Evolutionary conservation across 345 rosid genomes (phyloP).

Genomic region (Crucihimalaya himalaica): DNA sequence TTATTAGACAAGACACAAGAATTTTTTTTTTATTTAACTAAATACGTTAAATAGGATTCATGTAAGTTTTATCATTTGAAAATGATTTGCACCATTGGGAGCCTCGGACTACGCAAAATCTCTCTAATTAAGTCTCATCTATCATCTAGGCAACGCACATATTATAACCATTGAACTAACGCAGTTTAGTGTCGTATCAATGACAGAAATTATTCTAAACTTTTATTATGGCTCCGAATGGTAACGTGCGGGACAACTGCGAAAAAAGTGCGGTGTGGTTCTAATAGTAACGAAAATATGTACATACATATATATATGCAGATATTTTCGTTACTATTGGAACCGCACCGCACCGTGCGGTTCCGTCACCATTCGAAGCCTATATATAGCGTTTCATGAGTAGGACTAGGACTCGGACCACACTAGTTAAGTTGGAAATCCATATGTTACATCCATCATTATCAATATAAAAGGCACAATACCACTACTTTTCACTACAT

Average conservation of each 20-base stretch:
- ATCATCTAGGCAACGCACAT: background rate
- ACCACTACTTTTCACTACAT: background rate
- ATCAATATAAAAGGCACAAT: constrained; percentile 4
- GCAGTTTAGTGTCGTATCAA: background rate
- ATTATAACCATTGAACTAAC: background rate
- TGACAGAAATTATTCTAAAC: background rate
- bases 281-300: too few species aligned
- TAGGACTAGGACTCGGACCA: background rate
- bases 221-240: too few species aligned
- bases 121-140: background rate
- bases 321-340: too few species aligned
- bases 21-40: background rate
- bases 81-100: background rate
- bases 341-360: too few species aligned
- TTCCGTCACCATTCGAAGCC: too few species aligned
- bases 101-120: background rate
- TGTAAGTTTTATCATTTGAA: background rate
- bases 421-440: constrained; percentile 3
- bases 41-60: background rate
- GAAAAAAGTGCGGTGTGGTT: too few species aligned
- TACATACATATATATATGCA: too few species aligned
- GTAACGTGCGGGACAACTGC: too few species aligned
- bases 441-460: constrained; percentile 10
- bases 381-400: constrained; percentile 7
- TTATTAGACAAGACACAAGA: background rate